Percentiles rank a stretch among this genome's conserved stretches.
Evolutionary conservation across 345 rosid genomes (phyloP).

Genomic region (Corchorus capsularis): DNA sequence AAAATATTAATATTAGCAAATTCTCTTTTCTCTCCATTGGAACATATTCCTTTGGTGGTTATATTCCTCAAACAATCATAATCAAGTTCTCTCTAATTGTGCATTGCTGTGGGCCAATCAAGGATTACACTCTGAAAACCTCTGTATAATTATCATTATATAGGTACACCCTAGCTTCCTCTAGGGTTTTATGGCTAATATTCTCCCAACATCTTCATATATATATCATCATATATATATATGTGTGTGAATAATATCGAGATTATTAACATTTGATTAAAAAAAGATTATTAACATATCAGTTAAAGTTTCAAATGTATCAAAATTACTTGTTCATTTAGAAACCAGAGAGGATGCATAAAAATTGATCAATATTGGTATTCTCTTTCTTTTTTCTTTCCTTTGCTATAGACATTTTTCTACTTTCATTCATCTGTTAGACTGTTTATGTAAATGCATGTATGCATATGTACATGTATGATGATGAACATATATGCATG

Average conservation of each 20-base stretch:
- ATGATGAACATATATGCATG: background rate
- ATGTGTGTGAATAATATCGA: background rate
- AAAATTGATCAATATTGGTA: too few relatives aligned
- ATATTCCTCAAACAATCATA: constrained; percentile 25
- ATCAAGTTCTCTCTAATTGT: constrained; percentile 15
- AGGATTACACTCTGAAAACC: constrained; percentile 20
- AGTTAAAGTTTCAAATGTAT: background rate
- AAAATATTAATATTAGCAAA: background rate
- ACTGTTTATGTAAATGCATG: background rate
- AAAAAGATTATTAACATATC: background rate
- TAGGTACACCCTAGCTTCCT: constrained; percentile 17
- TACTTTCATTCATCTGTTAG: too few relatives aligned
- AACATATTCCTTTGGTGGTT: constrained; percentile 35
- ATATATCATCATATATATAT: background rate
- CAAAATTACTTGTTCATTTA: background rate
- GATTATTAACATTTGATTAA: background rate
- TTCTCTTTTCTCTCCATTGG: background rate
- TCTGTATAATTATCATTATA: background rate
- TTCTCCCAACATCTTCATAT: constrained; percentile 3
- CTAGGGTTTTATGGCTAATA: constrained; percentile 29
- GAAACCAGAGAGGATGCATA: background rate
- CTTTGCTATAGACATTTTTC: background rate
- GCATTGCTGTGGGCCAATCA: constrained; percentile 31
- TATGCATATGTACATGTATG: background rate
- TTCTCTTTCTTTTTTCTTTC: background rate